Evolutionary conservation across 495 filamentous ascomycete genomes (phyloP).

Genomic region (Pyrenula aspistea): DNA sequence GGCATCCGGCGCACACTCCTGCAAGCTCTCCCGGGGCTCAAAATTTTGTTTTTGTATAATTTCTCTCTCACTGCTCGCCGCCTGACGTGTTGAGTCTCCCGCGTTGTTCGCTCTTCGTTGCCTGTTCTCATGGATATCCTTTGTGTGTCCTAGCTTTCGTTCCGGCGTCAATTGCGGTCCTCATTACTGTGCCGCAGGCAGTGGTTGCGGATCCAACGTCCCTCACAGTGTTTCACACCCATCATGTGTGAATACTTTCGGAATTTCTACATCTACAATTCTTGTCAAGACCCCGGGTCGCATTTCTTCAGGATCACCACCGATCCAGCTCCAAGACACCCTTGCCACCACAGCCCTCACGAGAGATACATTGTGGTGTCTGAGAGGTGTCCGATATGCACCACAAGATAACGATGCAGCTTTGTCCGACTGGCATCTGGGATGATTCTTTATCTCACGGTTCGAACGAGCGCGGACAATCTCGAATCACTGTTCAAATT

Average conservation of each 20-base stretch:
- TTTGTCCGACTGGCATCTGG: no score
- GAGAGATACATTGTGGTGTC: slow-evolving; percentile 47
- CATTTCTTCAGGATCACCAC: slow-evolving; percentile 58
- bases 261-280: slow-evolving; percentile 67
- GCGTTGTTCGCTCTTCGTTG: neutral
- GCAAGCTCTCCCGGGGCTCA: neutral
- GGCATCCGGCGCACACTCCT: neutral
- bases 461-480: no score
- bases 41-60: neutral
- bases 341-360: slow-evolving; percentile 57
- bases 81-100: no score
- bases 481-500: no score
- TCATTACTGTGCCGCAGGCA: neutral
- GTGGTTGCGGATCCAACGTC: neutral
- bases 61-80: neutral
- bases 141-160: neutral
- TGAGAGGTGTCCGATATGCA: neutral
- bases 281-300: slow-evolving; percentile 49
- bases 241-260: slow-evolving; percentile 70
- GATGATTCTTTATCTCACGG: no score
- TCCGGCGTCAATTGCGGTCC: neutral
- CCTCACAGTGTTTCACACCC: neutral
- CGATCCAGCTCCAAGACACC: slow-evolving; percentile 48
- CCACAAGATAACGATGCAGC: neutral
- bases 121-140: neutral